Evolutionary conservation across 2,329 filamentous ascomycete species (phyloP), one percentile per base, ranked within the genome.

Genomic region (Calonectria naviculata): DNA sequence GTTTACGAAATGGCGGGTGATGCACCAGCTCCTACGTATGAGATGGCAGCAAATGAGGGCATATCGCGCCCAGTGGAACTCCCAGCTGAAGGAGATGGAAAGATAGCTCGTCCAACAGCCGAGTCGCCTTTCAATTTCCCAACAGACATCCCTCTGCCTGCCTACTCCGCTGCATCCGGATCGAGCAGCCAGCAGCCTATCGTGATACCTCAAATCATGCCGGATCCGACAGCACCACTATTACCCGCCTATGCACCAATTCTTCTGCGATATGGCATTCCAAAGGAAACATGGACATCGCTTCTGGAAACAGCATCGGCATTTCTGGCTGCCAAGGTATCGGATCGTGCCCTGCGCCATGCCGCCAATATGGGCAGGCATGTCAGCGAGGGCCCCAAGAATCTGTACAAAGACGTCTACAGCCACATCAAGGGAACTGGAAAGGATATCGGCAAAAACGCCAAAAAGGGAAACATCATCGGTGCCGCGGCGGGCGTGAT

Each of bases 281-380:
- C 82, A 0, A 68, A 78, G 8, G 74, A 79, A n/a, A 78, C 81
- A 0, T 85, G 82, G 82, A 60, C 65, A 10, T 80, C 83, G 0
- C 83, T 84, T 19, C 65, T 84, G 2, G 73, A 80, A 21, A 86
- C 86, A 9, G 75, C 86, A 2, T 87, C 86, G 0, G 86, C 84
- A 1, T 87, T 88, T 68, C 80, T 88, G 7, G 81, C 82, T 0
- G 85, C 86, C 61, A 85, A 82, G 24, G 84, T 87, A 0, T 83
- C 84, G 0, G 83, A 85, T 61, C 82, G 84, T 3, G 85, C 86
- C 7, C 68, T 87, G 21, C 81, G 80, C 34, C 85, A 87, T 70
- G 85, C 84, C 1, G 82, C 80, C 36, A 85, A 87, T 58, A 75
- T 85, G 17, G 85, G 79, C 9, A 79, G 79, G 41, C 75, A 81